Percentiles rank a stretch among this genome's conserved stretches.
Conservation (phyloP, 345 rosid genomes). For the Ceriops zippeliana region DNA sequence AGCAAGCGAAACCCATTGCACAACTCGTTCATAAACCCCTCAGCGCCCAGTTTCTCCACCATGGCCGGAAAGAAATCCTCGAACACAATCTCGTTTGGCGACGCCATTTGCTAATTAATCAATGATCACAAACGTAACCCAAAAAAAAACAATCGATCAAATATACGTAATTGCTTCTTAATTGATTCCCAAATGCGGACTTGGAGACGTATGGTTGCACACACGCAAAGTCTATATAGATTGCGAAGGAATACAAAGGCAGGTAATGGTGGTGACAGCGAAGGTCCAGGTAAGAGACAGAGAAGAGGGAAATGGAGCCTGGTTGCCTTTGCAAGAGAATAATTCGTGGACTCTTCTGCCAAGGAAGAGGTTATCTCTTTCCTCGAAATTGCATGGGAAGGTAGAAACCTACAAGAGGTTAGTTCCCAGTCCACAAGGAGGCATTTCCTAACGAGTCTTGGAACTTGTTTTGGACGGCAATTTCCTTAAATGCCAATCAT, state of each 20-base stretch:
- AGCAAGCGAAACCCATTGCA: conserved; percentile 48
- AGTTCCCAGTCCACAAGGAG: conserved; percentile 9
- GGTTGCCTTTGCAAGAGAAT: conserved; percentile 10
- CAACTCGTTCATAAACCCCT: conserved; percentile 58
- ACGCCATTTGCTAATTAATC: conserved; percentile 18
- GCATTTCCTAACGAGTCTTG: not conserved
- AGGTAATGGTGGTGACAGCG: conserved; percentile 26
- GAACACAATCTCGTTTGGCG: conserved; percentile 32
- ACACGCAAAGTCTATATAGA: conserved; percentile 4
- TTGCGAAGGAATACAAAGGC: not conserved
- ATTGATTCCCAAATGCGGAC: too few relatives aligned
- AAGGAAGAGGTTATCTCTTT: conserved; percentile 15
- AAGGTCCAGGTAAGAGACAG: conserved; percentile 27
- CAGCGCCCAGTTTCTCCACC: conserved; percentile 50
- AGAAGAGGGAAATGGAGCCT: not conserved
- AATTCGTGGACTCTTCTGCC: conserved; percentile 10
- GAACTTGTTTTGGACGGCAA: not conserved
- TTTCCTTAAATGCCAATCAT: not conserved
- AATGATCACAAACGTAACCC: not conserved
- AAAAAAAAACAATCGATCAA: too few relatives aligned
- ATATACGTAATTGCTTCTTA: too few relatives aligned
- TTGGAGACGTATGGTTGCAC: not conserved
- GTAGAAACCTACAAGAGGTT: conserved; percentile 1
- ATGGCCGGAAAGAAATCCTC: conserved; percentile 58
- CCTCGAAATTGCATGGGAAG: conserved; percentile 51